Evolutionary conservation across 1,139 yeast genomes (phyloP), one percentile per base, ranked within the genome.

Genomic region (Suhomyces chickasaworum): DNA sequence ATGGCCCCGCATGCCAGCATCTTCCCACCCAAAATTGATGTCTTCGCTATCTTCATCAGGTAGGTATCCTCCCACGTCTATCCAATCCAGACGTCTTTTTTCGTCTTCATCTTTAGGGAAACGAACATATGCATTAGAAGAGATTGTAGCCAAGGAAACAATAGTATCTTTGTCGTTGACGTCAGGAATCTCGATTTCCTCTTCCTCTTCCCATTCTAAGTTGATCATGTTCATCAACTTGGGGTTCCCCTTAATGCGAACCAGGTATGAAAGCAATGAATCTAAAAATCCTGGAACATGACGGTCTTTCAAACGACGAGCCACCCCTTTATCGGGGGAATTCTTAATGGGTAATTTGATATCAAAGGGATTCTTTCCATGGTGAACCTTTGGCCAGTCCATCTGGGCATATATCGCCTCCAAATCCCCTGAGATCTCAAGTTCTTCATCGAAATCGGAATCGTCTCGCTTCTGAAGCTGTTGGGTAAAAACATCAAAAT

Each of bases 41-140:
- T 68, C 66, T 3, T 56, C 60, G 51, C 69, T 52, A 6, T 63
- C 60, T 34, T 65, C 63, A 44, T 75, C 71, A 3, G 77, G 75
- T 1, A 41, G 52, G 86, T 88, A 86, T 18, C 73, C 77, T 1
- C 83, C 84, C 5, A 91, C 83, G 57, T 91, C 95, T 38, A 86
- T 71, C 99, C 99, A 93, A 62, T 89, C 96, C 46, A 69, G 70
- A 37, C 72, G 69, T 42, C 65, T 62, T 61, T 73, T 73, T 42
- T 73, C 76, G 35, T 74, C 66, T 21, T 91, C 96, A 32, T 83
- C 79, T 33, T 72, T 66, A 1, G 98, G 97, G 32, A 81, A 69
- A 42, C 79, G 77, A 2, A 89, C 96, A 60, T 93, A 93, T 2
- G 99, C 98, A 65, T 93, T 88, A 2, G 96, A 87, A 0, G 97